Percentiles rank a stretch among this genome's conserved stretches.
phyloP scores from a whole-genome alignment of 208 protist genomes.

The Acanthamoeba castellanii region DNA sequence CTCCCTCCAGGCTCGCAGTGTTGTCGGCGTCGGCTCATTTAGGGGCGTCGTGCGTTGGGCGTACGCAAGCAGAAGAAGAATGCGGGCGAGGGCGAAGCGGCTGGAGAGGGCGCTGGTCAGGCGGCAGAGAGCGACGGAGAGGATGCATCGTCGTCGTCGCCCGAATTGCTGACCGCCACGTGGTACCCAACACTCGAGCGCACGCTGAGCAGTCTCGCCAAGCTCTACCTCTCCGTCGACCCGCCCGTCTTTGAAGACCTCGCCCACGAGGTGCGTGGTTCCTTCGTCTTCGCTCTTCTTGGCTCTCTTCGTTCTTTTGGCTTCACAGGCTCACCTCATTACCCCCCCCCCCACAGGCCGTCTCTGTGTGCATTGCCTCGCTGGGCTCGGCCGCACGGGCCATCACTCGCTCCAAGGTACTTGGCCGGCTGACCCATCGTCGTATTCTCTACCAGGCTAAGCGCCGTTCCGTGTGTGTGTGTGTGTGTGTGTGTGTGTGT shows the following conservation, averaged over 20 bases:
- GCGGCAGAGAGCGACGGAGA: neutral
- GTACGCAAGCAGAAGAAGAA: neutral
- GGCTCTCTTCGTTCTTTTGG: no score
- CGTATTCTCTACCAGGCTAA: no score
- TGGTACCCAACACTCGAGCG: constrained; percentile 87
- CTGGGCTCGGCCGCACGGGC: neutral
- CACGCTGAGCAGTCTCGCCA: constrained; percentile 83
- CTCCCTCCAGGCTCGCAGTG: neutral
- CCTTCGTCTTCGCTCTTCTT: neutral
- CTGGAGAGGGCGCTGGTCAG: neutral
- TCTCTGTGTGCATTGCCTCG: constrained; percentile 72
- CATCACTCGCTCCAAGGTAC: constrained; percentile 63
- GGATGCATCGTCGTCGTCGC: neutral
- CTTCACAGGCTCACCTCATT: neutral
- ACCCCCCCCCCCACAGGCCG: constrained; percentile 73
- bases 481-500: no score
- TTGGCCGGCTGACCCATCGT: no score
- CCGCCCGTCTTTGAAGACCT: constrained; percentile 86
- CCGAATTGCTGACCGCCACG: constrained; percentile 65
- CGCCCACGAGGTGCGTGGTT: constrained; percentile 80
- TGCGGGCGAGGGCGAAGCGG: neutral
- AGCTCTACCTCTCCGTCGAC: constrained; percentile 86
- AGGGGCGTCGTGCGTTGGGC: neutral
- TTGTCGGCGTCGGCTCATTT: neutral
- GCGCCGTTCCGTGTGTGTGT: no score